These are phyloP conservation scores for Coniochaeta sp. DNA, from an alignment of 2,329 filamentous ascomycete genomes.

Conservation along the genomic window DNA sequence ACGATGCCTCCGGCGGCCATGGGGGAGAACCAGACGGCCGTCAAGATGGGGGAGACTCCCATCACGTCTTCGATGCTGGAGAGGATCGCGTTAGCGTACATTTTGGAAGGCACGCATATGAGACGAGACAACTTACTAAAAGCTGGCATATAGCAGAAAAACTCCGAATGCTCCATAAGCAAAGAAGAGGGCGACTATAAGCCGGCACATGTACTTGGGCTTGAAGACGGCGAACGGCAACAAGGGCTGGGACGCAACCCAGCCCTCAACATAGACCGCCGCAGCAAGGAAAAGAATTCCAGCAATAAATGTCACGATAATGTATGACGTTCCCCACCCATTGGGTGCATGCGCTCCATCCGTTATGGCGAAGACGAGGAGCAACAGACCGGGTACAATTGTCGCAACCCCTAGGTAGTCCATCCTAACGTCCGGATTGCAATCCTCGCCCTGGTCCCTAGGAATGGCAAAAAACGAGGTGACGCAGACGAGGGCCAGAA, in stretches of 20 bases:
- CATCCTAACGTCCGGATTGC: conserved; percentile 40
- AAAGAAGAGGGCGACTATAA: conserved; percentile 54
- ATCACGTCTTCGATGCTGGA: conserved; percentile 40
- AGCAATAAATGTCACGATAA: conserved; percentile 56
- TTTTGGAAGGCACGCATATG: neutral
- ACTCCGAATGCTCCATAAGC: conserved; percentile 61
- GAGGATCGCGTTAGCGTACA: conserved; percentile 30
- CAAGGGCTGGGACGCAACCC: conserved; percentile 60
- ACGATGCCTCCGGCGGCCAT: conserved; percentile 48
- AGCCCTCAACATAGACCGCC: conserved; percentile 66
- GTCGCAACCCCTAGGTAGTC: conserved; percentile 49
- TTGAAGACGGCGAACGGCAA: conserved; percentile 64
- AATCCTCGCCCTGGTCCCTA: conserved; percentile 10
- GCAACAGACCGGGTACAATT: conserved; percentile 26
- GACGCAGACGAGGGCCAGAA: conserved; percentile 37
- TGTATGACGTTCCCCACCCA: conserved; percentile 68
- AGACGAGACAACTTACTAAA: conserved; percentile 41
- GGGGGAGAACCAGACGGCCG: conserved; percentile 48
- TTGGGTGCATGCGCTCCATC: conserved; percentile 61
- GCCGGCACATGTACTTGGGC: conserved; percentile 60
- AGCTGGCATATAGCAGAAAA: conserved; percentile 57
- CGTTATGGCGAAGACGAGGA: conserved; percentile 71
- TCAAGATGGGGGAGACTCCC: conserved; percentile 37
- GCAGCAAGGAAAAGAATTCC: conserved; percentile 52
- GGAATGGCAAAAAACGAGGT: conserved; percentile 7